phyloP scores from a whole-genome alignment of 257 asterid genomes.

The Nicotiana attenuata region DNA sequence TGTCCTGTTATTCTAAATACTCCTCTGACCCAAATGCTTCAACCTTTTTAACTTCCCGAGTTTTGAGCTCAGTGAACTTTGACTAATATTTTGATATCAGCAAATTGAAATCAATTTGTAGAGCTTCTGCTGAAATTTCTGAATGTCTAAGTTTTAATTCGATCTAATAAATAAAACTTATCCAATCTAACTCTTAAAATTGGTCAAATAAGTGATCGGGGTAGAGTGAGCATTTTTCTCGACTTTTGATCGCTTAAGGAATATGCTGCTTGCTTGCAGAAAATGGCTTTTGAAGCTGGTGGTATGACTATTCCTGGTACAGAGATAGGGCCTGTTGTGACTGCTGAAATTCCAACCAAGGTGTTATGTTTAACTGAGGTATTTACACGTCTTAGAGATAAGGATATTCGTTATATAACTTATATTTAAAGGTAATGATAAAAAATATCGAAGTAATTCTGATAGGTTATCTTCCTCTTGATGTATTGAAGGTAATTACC shows the following conservation, averaged over 20 bases:
- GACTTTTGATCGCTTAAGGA: not conserved
- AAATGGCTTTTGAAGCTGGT: conserved; percentile 54
- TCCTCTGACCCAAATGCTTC: not conserved
- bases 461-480: conserved; percentile 1
- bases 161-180: not conserved
- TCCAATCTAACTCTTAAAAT: not conserved
- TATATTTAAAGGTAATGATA: not conserved
- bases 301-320: conserved; percentile 21
- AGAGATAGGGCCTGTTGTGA: conserved; percentile 19
- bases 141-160: not conserved
- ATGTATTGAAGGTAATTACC: conserved; percentile 38
- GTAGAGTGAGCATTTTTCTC: not conserved
- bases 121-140: not conserved
- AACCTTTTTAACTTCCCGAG: not conserved
- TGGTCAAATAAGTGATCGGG: not conserved
- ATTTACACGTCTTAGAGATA: conserved; percentile 4
- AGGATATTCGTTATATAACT: not conserved
- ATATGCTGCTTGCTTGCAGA: conserved; percentile 24
- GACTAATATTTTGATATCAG: not conserved
- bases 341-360: conserved; percentile 51
- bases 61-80: not conserved
- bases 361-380: conserved; percentile 66
- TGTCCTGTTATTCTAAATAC: not conserved
- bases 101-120: not conserved
- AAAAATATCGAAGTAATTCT: not conserved